phyloP scores from a whole-genome alignment of 805 yeast genomes.

The Hanseniaspora mollemarum region DNA sequence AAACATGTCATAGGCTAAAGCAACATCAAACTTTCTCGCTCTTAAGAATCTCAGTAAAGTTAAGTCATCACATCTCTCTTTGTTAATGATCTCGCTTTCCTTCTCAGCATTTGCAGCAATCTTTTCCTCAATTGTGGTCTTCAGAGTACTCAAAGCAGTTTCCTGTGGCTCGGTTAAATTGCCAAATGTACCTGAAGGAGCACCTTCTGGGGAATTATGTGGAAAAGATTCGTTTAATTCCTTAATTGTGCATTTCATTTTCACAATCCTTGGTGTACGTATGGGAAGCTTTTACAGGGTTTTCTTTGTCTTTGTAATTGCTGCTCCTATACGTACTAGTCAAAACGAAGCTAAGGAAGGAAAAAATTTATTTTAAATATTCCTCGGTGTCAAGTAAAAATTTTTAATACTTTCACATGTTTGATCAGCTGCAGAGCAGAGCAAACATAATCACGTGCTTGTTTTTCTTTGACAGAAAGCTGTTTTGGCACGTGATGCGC shows the following conservation, averaged over 20 bases:
- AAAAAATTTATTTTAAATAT: too few relatives aligned
- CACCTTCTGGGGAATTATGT: slow-evolving; percentile 50
- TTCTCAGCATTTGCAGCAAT: slow-evolving; percentile 41
- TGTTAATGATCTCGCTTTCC: slow-evolving; percentile 6
- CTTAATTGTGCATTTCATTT: slow-evolving; percentile 20
- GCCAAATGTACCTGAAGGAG: slow-evolving; percentile 72
- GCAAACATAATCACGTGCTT: too few relatives aligned
- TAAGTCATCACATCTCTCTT: slow-evolving; percentile 72
- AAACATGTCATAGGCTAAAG: slow-evolving; percentile 70
- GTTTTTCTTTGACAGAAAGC: too few relatives aligned
- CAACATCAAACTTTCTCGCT: slow-evolving; percentile 87
- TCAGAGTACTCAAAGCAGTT: slow-evolving; percentile 45
- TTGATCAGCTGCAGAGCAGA: too few relatives aligned
- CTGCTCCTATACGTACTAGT: too few relatives aligned
- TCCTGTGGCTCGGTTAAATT: slow-evolving; percentile 60
- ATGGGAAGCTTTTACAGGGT: too few relatives aligned
- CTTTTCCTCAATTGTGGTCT: slow-evolving; percentile 43
- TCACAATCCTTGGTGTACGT: not conserved
- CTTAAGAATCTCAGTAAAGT: slow-evolving; percentile 74
- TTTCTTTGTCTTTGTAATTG: too few relatives aligned
- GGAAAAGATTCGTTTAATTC: slow-evolving; percentile 49
- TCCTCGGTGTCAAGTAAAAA: not conserved
- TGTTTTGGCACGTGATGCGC: too few relatives aligned
- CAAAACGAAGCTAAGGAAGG: not conserved
- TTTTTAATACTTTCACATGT: not conserved